Evolutionary conservation across 2,329 filamentous ascomycete genomes (phyloP).

Genomic region (Clarireedia hainanense): DNA sequence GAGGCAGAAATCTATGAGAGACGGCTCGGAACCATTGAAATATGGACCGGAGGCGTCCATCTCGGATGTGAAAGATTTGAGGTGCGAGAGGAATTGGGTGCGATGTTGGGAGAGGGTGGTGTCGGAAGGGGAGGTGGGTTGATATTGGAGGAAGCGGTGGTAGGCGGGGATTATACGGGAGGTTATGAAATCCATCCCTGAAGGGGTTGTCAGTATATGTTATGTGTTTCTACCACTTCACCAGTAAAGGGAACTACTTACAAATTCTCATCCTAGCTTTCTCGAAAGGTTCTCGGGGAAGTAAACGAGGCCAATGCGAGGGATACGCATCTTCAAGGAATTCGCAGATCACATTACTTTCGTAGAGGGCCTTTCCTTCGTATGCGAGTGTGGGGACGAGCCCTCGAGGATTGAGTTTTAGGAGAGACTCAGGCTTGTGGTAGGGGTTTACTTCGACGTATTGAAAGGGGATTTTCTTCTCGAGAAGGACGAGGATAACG

Average conservation of each 20-base stretch:
- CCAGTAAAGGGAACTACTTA: not conserved
- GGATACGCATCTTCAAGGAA: slow-evolving; percentile 67
- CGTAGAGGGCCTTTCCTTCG: slow-evolving; percentile 54
- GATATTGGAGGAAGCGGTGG: slow-evolving; percentile 54
- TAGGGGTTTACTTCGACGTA: slow-evolving; percentile 76
- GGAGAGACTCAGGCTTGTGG: slow-evolving; percentile 59
- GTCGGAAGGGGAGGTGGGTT: slow-evolving; percentile 38
- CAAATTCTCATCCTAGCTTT: slow-evolving; percentile 61
- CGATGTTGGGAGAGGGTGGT: slow-evolving; percentile 42
- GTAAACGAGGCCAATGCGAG: slow-evolving; percentile 37
- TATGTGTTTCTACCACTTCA: too few relatives aligned
- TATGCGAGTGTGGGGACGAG: slow-evolving; percentile 63
- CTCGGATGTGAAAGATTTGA: slow-evolving; percentile 54
- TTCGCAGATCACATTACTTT: slow-evolving; percentile 65
- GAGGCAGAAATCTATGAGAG: slow-evolving; percentile 61
- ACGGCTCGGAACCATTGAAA: slow-evolving; percentile 58
- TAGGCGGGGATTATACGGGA: slow-evolving; percentile 61
- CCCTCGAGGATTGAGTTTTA: slow-evolving; percentile 66
- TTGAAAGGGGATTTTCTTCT: slow-evolving; percentile 67
- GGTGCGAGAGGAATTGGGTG: slow-evolving; percentile 46
- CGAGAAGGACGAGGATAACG: slow-evolving; percentile 63
- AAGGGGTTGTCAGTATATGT: too few relatives aligned
- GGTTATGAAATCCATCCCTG: slow-evolving; percentile 59
- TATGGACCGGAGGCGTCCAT: slow-evolving; percentile 57
- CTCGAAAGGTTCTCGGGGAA: slow-evolving; percentile 55